Evolutionary conservation across 1,284 basidiomycete genomes (phyloP), one percentile per base, ranked within the genome.

Genomic region (Porogramme epimiltina): DNA sequence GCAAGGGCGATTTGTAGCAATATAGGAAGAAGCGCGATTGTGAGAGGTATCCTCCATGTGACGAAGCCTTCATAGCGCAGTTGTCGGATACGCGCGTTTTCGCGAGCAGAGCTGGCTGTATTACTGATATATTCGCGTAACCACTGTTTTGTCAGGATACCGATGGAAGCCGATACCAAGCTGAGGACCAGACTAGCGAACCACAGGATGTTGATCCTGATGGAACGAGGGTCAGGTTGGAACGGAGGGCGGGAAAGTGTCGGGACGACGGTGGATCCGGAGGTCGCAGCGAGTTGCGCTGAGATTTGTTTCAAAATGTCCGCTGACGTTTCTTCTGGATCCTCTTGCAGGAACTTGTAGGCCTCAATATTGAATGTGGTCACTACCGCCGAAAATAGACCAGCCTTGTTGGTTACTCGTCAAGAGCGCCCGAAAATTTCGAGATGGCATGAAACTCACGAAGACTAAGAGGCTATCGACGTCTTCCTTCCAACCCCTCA

Each of bases 141-240:
- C 63, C 63, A 65, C 26, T 65, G 63, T 24, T 62, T 62, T 13
- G 57, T 58, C 24, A 62, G 51, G 18, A 65, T 62, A 33, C 60
- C 62, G 11, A 63, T 47, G 2, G 62, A 61, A 1, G 63, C 62
- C 0, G 63, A 56, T 16, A 56, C 49, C 11, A 65, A 59, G 42
- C 59, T 61, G 20, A 61, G 53, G 9, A 65, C 62, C 5, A 65
- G 55, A 26, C 62, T 59, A 1, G 59, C 54, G 52, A 65, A 65
- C 63, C 63, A 65, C 3, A 65, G 52, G 5, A 55, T 52, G 42
- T 65, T 65, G 54, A 65, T 56, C 2, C 59, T 49, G 1, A 60
- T 25, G 4, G 55, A 31, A 11, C 45, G 53, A 9, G 43, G 2
- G 3, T 46, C 39, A 2, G 48, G 44, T 11, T 42, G n/a, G 43